Conservation (phyloP, 805 yeast genomes). For the Metschnikowia koreensis region DNA sequence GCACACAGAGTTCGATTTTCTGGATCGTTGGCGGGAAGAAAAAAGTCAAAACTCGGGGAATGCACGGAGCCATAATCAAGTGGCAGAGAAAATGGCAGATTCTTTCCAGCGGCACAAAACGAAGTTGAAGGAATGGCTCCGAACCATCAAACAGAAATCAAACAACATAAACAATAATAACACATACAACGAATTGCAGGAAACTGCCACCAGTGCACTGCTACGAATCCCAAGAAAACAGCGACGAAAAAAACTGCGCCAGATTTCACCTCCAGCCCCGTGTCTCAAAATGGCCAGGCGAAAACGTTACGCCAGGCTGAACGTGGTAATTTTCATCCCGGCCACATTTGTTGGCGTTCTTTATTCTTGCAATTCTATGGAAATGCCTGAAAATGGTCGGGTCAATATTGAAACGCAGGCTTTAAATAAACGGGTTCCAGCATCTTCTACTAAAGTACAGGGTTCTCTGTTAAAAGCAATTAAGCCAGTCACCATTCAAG, state of each 20-base stretch:
- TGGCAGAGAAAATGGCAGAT: background rate
- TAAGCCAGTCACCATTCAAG: background rate
- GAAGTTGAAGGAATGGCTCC: background rate
- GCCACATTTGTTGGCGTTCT: constrained; percentile 63
- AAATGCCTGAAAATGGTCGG: background rate
- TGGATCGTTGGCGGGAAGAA: constrained; percentile 1
- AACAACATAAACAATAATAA: background rate
- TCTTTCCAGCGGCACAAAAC: background rate
- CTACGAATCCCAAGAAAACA: background rate
- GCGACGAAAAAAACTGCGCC: background rate
- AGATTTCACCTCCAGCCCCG: background rate
- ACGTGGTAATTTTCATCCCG: constrained; percentile 50
- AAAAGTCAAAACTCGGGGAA: background rate
- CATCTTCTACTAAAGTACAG: background rate
- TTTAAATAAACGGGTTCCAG: background rate
- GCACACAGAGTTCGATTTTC: constrained; percentile 7
- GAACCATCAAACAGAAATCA: background rate
- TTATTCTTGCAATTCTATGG: constrained; percentile 40
- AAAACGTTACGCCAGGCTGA: constrained; percentile 47
- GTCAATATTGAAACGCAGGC: background rate
- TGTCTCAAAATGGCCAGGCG: constrained; percentile 61
- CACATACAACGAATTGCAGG: background rate
- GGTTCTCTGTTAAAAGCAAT: background rate
- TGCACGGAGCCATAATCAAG: background rate
- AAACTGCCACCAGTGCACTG: too few species aligned